Percentiles rank a stretch among this genome's conserved stretches.
These are phyloP conservation scores for Dendryphion nanum DNA, from an alignment of 2,329 filamentous ascomycete species.

Conservation along the genomic window DNA sequence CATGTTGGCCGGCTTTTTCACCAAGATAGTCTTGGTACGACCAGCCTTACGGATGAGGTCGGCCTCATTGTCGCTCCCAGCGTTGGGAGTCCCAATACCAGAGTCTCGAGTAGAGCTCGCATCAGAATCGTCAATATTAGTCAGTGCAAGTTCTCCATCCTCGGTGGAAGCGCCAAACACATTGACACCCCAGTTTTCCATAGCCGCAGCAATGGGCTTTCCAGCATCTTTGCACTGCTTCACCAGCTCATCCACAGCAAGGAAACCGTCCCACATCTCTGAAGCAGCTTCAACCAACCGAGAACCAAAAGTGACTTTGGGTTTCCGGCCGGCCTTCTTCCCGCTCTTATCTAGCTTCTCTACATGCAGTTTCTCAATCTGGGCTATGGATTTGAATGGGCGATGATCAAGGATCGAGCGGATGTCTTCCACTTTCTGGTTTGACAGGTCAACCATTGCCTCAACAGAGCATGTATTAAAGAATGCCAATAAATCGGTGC, in stretches of 20 bases:
- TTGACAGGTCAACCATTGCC: slow-evolving; percentile 79
- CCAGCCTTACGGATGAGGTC: slow-evolving; percentile 40
- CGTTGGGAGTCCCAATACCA: slow-evolving; percentile 62
- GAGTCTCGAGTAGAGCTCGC: slow-evolving; percentile 56
- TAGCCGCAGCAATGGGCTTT: slow-evolving; percentile 62
- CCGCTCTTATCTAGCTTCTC: slow-evolving; percentile 45
- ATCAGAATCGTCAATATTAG: slow-evolving; percentile 51
- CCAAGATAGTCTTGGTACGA: slow-evolving; percentile 43
- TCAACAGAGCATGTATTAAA: slow-evolving; percentile 76
- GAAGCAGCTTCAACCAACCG: slow-evolving; percentile 65
- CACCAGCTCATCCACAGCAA: slow-evolving; percentile 81
- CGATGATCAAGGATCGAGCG: slow-evolving; percentile 68
- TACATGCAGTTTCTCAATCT: slow-evolving; percentile 63
- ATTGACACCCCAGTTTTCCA: slow-evolving; percentile 68
- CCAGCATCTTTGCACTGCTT: slow-evolving; percentile 71
- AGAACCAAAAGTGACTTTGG: slow-evolving; percentile 59
- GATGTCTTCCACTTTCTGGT: slow-evolving; percentile 68
- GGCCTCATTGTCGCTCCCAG: slow-evolving; percentile 46
- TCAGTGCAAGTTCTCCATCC: slow-evolving; percentile 62
- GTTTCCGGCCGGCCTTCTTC: slow-evolving; percentile 34
- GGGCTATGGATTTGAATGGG: slow-evolving; percentile 68
- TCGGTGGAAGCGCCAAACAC: slow-evolving; percentile 59
- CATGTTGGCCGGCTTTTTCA: slow-evolving; percentile 76
- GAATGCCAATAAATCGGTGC: slow-evolving; percentile 67
- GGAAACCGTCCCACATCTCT: slow-evolving; percentile 76